phyloP scores from a whole-genome alignment of 331 rosid species.

The Malus hybrid region DNA sequence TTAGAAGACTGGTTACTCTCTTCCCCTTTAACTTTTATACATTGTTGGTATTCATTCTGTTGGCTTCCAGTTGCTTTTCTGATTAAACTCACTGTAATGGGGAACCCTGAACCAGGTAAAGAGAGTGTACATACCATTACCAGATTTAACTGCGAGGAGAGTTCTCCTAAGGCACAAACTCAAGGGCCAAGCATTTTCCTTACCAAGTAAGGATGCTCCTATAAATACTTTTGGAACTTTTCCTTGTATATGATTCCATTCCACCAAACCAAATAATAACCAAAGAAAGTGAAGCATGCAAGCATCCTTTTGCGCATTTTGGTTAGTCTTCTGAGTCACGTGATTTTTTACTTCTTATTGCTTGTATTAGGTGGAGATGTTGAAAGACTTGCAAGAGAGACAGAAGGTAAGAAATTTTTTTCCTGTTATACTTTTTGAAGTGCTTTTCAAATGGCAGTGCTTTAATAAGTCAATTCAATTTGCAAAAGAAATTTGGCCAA shows the following conservation, averaged over 20 bases:
- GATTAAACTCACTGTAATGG: conserved; percentile 12
- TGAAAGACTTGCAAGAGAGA: conserved; percentile 71
- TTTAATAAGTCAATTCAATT: neutral
- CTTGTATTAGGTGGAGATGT: conserved; percentile 63
- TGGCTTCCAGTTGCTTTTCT: neutral
- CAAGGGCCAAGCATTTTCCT: conserved; percentile 90
- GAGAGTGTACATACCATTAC: conserved; percentile 86
- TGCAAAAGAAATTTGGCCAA: neutral
- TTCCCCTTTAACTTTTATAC: neutral
- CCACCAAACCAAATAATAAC: neutral
- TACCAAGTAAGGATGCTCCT: conserved; percentile 67
- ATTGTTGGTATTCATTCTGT: neutral
- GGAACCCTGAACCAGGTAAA: conserved; percentile 54
- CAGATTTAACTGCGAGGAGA: conserved; percentile 68
- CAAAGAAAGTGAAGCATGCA: neutral
- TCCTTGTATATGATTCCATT: neutral
- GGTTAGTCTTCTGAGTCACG: neutral
- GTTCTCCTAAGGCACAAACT: conserved; percentile 70
- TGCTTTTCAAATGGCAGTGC: neutral
- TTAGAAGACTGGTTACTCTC: conserved; percentile 78
- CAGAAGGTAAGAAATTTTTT: conserved; percentile 53
- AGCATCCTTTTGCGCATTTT: neutral
- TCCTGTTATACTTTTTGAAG: neutral
- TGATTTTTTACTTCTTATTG: conserved; percentile 6
- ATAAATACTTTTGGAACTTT: neutral